Percentiles rank a stretch among this genome's conserved stretches.
phyloP scores from a whole-genome alignment of 805 yeast species.

The Hanseniaspora valbyensis region DNA sequence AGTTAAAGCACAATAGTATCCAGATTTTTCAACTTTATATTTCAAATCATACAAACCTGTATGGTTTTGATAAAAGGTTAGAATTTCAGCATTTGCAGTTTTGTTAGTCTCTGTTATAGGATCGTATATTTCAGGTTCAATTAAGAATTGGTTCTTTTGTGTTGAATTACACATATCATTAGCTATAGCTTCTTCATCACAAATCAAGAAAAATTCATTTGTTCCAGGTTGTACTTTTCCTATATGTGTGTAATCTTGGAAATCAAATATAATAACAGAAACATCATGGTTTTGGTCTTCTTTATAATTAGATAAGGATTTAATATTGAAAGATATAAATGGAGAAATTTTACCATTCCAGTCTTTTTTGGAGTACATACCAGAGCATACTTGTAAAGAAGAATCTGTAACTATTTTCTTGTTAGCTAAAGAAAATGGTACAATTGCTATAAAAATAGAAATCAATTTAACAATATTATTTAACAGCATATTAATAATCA shows the following conservation, averaged over 20 bases:
- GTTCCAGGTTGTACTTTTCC: constrained; percentile 39
- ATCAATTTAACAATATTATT: neutral
- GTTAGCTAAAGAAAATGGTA: constrained; percentile 25
- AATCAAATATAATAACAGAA: constrained; percentile 71
- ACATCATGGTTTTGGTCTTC: constrained; percentile 34
- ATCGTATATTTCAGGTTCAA: constrained; percentile 34
- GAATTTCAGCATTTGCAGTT: constrained; percentile 43
- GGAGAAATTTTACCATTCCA: constrained; percentile 77
- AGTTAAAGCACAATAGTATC: constrained; percentile 85
- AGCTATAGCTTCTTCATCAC: constrained; percentile 59
- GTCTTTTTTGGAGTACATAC: constrained; percentile 76
- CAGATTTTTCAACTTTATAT: constrained; percentile 63
- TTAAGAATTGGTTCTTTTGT: constrained; percentile 53
- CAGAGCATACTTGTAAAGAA: constrained; percentile 66
- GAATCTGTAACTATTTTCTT: constrained; percentile 39
- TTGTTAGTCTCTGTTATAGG: constrained; percentile 41
- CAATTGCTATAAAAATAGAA: neutral
- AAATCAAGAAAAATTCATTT: constrained; percentile 47
- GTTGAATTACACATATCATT: constrained; percentile 43
- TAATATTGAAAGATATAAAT: constrained; percentile 40
- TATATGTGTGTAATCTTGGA: constrained; percentile 56
- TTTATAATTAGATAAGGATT: constrained; percentile 23
- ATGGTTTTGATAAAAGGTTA: constrained; percentile 43
- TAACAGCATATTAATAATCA: neutral
- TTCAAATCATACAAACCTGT: constrained; percentile 51